Conservation (phyloP, 116 monocot genomes). For the Iris pallida region DNA sequence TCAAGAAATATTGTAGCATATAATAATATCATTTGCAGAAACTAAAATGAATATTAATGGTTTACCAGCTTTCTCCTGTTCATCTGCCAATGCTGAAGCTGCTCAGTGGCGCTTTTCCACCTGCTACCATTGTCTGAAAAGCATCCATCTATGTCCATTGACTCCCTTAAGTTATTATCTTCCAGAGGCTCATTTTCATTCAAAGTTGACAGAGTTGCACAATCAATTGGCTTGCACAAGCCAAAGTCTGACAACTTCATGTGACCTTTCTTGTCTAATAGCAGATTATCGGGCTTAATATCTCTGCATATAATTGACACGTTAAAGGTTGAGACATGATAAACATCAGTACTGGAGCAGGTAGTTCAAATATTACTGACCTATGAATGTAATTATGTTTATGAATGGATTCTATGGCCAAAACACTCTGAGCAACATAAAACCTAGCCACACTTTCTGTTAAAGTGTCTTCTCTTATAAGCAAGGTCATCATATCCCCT, state of each 20-base stretch:
- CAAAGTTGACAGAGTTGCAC: constrained; percentile 63
- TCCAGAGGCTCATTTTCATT: constrained; percentile 84
- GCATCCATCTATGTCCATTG: constrained; percentile 91
- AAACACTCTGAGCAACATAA: constrained; percentile 79
- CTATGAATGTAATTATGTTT: constrained; percentile 98
- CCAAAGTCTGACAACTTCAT: constrained; percentile 99
- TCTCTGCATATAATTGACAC: constrained; percentile 49
- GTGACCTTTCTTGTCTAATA: constrained; percentile 90
- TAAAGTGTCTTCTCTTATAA: constrained; percentile 87
- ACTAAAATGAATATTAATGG: constrained; percentile 2
- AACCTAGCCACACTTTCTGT: constrained; percentile 79
- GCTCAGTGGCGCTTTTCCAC: constrained; percentile 80
- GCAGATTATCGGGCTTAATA: constrained; percentile 95
- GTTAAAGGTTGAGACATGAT: not conserved
- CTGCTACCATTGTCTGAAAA: constrained; percentile 50
- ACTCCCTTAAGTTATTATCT: constrained; percentile 75
- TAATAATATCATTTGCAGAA: not conserved
- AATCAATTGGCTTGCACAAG: constrained; percentile 93
- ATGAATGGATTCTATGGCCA: constrained; percentile 97
- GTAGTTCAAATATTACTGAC: constrained; percentile 31
- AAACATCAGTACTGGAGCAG: not conserved
- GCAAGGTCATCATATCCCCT: constrained; percentile 97
- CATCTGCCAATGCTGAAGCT: constrained; percentile 89
- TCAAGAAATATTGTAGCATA: not conserved
- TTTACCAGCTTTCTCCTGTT: constrained; percentile 81